A percentile compares a stretch with the other conserved stretches of the same genome.
Evolutionary conservation across 2,329 filamentous ascomycete species (phyloP).

Genomic region (Penicillium occitanis): DNA sequence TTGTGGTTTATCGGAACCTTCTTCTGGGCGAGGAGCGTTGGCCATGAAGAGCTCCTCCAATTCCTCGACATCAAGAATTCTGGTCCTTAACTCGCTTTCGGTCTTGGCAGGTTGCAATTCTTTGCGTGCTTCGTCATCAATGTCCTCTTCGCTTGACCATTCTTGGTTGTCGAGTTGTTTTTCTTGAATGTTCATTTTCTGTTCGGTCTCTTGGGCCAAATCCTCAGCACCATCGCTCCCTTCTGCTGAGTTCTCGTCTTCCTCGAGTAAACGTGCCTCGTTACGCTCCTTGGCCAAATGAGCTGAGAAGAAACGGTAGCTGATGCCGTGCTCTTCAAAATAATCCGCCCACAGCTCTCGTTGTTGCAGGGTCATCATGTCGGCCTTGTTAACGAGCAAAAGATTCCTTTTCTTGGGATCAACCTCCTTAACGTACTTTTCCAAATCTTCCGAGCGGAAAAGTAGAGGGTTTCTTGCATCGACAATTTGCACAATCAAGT

Average conservation of each 20-base stretch:
- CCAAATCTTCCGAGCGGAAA: conserved; percentile 91
- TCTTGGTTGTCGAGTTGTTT: conserved; percentile 36
- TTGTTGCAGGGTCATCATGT: conserved; percentile 94
- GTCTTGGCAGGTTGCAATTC: conserved; percentile 30
- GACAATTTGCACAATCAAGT: conserved; percentile 96
- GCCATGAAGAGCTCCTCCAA: conserved; percentile 83
- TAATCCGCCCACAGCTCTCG: conserved; percentile 81
- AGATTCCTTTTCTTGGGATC: conserved; percentile 85
- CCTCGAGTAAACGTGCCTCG: conserved; percentile 64
- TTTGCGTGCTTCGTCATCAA: conserved; percentile 39
- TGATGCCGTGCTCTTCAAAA: conserved; percentile 75
- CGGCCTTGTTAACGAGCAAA: conserved; percentile 94
- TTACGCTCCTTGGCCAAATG: conserved; percentile 85
- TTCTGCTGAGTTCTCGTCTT: conserved; percentile 37
- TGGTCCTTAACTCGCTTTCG: conserved; percentile 54
- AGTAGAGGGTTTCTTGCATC: conserved; percentile 92
- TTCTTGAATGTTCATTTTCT: conserved; percentile 49
- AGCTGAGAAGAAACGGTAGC: conserved; percentile 96
- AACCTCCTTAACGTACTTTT: conserved; percentile 90
- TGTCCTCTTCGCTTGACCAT: conserved; percentile 31
- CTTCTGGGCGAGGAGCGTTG: conserved; percentile 62
- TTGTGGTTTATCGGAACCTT: conserved; percentile 45
- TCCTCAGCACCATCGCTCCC: conserved; percentile 49
- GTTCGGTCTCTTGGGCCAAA: conserved; percentile 45
- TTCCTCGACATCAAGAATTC: conserved; percentile 90